Conservation (phyloP, 176 grass and related monocot genomes). For the Saccharum spontaneum region DNA sequence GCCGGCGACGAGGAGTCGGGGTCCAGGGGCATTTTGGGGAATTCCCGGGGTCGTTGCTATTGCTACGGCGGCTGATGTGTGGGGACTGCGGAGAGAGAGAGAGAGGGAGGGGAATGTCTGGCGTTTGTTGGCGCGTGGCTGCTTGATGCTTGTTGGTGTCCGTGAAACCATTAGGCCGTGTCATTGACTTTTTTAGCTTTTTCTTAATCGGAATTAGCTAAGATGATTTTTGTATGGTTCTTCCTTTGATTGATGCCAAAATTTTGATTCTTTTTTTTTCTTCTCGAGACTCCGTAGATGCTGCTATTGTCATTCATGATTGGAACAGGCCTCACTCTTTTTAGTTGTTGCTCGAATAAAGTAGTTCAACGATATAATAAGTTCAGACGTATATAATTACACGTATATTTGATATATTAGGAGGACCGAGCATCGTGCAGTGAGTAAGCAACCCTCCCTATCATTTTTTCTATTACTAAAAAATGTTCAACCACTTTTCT, state of each 20-base stretch:
- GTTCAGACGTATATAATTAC: too few relatives aligned
- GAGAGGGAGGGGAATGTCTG: not conserved
- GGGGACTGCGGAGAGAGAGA: not conserved
- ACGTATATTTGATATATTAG: too few relatives aligned
- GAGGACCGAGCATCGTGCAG: too few relatives aligned
- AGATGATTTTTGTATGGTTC: too few relatives aligned
- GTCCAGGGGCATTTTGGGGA: constrained; percentile 60
- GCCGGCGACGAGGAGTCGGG: constrained; percentile 41
- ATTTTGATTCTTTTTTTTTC: not conserved
- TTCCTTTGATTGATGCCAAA: not conserved
- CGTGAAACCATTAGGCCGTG: not conserved
- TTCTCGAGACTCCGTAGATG: not conserved
- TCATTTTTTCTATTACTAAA: too few relatives aligned
- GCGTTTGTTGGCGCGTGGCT: not conserved
- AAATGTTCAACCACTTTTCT: too few relatives aligned
- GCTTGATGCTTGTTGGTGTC: constrained; percentile 1
- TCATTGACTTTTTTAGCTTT: not conserved
- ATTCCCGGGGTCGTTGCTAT: not conserved
- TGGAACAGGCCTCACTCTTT: not conserved
- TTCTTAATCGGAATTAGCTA: not conserved
- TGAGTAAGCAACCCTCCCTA: too few relatives aligned
- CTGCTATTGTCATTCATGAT: not conserved
- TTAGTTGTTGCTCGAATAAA: not conserved
- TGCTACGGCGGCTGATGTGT: not conserved
- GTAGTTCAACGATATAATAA: not conserved